phyloP scores from a whole-genome alignment of 345 rosid species.

The Jatropha curcas region DNA sequence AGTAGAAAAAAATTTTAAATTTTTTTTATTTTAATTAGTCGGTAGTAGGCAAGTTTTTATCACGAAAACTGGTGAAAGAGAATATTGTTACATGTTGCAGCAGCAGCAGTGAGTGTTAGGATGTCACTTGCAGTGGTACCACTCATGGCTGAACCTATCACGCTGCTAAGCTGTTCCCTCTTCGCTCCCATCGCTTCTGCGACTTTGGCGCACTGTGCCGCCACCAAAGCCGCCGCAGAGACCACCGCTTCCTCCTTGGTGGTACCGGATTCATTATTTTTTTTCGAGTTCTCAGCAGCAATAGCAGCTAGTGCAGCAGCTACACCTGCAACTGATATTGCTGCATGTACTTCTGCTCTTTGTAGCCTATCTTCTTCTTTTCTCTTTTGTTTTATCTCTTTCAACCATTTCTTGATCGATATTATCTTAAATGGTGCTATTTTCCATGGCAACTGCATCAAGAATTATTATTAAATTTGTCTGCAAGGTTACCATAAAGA shows the following conservation, averaged over 20 bases:
- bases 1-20: too few relatives aligned
- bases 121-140: slow-evolving; percentile 71
- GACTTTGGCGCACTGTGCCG: slow-evolving; percentile 74
- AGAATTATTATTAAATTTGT: background rate
- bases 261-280: slow-evolving; percentile 23
- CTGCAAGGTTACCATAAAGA: background rate
- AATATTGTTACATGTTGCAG: slow-evolving; percentile 83
- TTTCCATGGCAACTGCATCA: slow-evolving; percentile 70
- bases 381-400: slow-evolving; percentile 67
- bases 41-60: too few relatives aligned
- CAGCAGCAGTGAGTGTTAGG: slow-evolving; percentile 86
- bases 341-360: slow-evolving; percentile 90
- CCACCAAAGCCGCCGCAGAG: slow-evolving; percentile 88
- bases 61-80: too few relatives aligned
- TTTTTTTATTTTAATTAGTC: too few relatives aligned
- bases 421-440: slow-evolving; percentile 41
- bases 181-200: slow-evolving; percentile 92
- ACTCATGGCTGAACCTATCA: slow-evolving; percentile 73
- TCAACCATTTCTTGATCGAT: slow-evolving; percentile 85
- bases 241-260: slow-evolving; percentile 72
- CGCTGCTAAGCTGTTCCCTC: slow-evolving; percentile 62
- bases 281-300: slow-evolving; percentile 58
- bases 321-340: slow-evolving; percentile 77
- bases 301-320: slow-evolving; percentile 87
- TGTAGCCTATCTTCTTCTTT: slow-evolving; percentile 78